A percentile compares a stretch with the other conserved stretches of the same genome.
These are phyloP conservation scores for Boletus rubropictus DNA, from an alignment of 768 basidiomycete species.

Conservation along the genomic window DNA sequence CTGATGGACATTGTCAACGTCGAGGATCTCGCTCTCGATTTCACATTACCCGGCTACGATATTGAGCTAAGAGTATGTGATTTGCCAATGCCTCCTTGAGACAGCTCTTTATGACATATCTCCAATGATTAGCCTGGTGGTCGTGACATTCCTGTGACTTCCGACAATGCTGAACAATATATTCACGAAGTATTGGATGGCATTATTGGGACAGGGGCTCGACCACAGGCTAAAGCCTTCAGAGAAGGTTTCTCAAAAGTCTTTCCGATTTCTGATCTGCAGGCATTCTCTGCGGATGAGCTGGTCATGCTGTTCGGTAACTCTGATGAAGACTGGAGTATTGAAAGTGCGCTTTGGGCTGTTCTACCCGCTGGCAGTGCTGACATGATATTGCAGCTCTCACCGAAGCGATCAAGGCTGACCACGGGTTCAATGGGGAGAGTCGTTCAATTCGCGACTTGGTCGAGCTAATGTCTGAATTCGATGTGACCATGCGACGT, in stretches of 20 bases:
- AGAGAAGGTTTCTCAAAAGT: constrained; percentile 93
- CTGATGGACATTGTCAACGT: constrained; percentile 60
- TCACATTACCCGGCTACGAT: constrained; percentile 93
- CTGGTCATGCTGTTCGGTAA: constrained; percentile 95
- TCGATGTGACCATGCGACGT: constrained; percentile 66
- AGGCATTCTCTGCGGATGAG: constrained; percentile 91
- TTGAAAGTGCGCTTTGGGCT: constrained; percentile 62
- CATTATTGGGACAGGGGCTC: constrained; percentile 76
- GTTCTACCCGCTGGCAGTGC: background rate
- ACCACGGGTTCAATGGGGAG: constrained; percentile 96
- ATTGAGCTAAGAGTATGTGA: constrained; percentile 76
- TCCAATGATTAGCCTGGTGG: constrained; percentile 59
- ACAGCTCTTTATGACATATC: background rate
- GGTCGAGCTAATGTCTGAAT: constrained; percentile 80
- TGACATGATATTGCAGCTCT: constrained; percentile 50
- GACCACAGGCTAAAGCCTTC: constrained; percentile 84
- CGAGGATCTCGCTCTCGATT: constrained; percentile 89
- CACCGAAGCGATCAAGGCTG: constrained; percentile 87
- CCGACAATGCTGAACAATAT: constrained; percentile 86
- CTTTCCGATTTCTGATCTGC: constrained; percentile 86
- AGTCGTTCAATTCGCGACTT: constrained; percentile 87
- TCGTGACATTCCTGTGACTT: constrained; percentile 71
- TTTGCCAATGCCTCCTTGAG: background rate
- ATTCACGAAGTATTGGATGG: constrained; percentile 81
- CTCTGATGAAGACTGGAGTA: constrained; percentile 94